These are phyloP conservation scores for Pestalotiopsis sp. DNA, from an alignment of 2,329 filamentous ascomycete species.

Conservation along the genomic window DNA sequence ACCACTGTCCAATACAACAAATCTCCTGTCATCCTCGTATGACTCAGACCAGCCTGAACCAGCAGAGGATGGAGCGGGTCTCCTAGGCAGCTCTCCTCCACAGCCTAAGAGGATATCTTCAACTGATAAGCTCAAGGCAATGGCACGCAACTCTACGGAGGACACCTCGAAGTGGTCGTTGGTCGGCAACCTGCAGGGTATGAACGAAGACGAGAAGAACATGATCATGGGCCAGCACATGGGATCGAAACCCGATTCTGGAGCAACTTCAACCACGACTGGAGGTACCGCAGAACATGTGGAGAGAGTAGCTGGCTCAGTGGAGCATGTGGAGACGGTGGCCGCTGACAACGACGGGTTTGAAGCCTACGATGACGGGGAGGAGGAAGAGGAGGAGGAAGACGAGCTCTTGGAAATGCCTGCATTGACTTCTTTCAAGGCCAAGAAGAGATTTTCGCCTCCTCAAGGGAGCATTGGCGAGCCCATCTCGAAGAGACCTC, in stretches of 20 bases:
- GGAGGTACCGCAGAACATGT: not conserved
- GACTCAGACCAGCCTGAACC: slow-evolving; percentile 31
- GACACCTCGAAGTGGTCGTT: slow-evolving; percentile 56
- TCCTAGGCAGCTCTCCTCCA: slow-evolving; percentile 35
- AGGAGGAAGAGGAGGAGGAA: not conserved
- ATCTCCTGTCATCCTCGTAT: slow-evolving; percentile 24
- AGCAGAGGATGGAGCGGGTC: slow-evolving; percentile 36
- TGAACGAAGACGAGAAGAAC: slow-evolving; percentile 32
- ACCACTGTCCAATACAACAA: slow-evolving; percentile 30
- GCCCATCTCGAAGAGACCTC: slow-evolving; percentile 12
- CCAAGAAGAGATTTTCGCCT: slow-evolving; percentile 29
- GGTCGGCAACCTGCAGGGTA: slow-evolving; percentile 33
- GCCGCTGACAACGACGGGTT: slow-evolving; percentile 16
- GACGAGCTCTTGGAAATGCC: slow-evolving; percentile 31
- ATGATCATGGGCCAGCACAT: slow-evolving; percentile 29
- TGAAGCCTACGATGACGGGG: slow-evolving; percentile 2
- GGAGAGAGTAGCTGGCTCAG: not conserved
- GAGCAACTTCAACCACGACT: slow-evolving; percentile 12
- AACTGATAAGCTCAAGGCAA: slow-evolving; percentile 54
- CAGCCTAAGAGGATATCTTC: slow-evolving; percentile 58
- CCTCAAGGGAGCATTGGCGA: slow-evolving; percentile 12
- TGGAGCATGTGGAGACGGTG: slow-evolving; percentile 12
- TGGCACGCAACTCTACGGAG: slow-evolving; percentile 54
- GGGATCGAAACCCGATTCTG: slow-evolving; percentile 15
- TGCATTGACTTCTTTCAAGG: slow-evolving; percentile 28